A percentile compares a stretch with the other conserved stretches of the same genome.
phyloP scores from a whole-genome alignment of 139 green algal genomes.

The Chlamydomonas asymmetrica region DNA sequence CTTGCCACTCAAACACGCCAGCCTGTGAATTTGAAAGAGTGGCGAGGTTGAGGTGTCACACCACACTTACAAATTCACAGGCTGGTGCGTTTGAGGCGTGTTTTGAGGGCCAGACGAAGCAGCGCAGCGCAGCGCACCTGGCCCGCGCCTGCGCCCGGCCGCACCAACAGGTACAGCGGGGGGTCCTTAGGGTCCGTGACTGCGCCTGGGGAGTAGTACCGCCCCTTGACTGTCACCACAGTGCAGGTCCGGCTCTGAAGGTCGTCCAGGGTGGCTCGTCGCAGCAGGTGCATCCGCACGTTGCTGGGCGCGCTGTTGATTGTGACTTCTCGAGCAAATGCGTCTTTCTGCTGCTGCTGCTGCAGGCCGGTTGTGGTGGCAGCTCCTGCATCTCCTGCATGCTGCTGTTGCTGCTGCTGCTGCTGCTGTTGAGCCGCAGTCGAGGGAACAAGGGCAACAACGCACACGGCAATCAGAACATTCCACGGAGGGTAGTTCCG shows the following conservation, averaged over 20 bases:
- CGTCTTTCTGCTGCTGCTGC: neutral
- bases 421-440: too few species aligned
- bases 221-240: conserved; percentile 43
- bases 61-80: neutral
- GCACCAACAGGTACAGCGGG: conserved; percentile 51
- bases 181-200: conserved; percentile 36
- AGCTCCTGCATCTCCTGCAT: neutral
- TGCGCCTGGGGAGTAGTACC: conserved; percentile 46
- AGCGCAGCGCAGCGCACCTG: too few species aligned
- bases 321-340: conserved; percentile 41
- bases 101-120: neutral
- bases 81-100: neutral
- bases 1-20: neutral
- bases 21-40: neutral
- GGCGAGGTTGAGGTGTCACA: neutral
- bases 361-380: neutral
- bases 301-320: conserved; percentile 56
- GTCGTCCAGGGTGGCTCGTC: conserved; percentile 51
- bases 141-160: conserved; percentile 19
- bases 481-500: too few species aligned
- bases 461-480: too few species aligned
- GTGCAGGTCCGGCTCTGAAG: conserved; percentile 49
- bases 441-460: too few species aligned
- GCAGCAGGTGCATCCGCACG: conserved; percentile 51
- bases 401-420: too few species aligned